Evolutionary conservation across 2,329 filamentous ascomycete genomes (phyloP).

Genomic region (Alternaria gansuensis): DNA sequence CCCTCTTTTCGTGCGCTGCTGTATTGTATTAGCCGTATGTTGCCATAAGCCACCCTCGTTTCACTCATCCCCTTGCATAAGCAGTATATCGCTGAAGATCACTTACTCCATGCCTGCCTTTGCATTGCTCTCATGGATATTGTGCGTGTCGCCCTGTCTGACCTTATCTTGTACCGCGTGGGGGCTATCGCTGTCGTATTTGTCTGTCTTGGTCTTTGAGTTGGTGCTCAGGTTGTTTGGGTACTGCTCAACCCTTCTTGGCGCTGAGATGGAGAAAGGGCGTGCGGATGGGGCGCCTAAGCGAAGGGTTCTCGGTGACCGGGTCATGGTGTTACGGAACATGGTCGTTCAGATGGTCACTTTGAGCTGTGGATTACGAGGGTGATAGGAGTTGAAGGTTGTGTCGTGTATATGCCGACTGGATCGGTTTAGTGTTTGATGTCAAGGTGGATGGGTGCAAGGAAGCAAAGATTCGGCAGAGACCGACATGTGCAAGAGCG

Average conservation of each 20-base stretch:
- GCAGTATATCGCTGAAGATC: background rate
- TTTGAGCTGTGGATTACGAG: background rate
- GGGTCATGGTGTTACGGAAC: conserved; percentile 25
- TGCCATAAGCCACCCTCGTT: background rate
- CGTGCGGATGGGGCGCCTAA: conserved; percentile 13
- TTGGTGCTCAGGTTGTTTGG: conserved; percentile 33
- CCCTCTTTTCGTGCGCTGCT: conserved; percentile 40
- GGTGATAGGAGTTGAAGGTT: background rate
- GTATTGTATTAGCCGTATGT: conserved; percentile 12
- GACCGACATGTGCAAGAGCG: conserved; percentile 2
- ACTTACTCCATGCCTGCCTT: conserved; percentile 49
- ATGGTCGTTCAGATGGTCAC: conserved; percentile 4
- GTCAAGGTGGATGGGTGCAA: background rate
- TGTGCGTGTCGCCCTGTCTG: conserved; percentile 47
- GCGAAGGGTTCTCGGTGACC: conserved; percentile 20
- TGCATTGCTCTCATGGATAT: conserved; percentile 47
- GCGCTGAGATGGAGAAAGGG: conserved; percentile 30
- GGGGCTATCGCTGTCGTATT: conserved; percentile 35
- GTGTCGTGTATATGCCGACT: background rate
- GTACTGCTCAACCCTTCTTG: conserved; percentile 24
- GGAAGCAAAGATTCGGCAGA: background rate
- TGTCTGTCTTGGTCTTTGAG: conserved; percentile 37
- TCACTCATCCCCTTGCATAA: background rate
- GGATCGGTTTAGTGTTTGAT: background rate
- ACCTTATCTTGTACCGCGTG: conserved; percentile 38